A percentile compares a stretch with the other conserved stretches of the same genome.
Evolutionary conservation across 1,284 basidiomycete species (phyloP).

Genomic region (Cutaneotrichosporon sp.): DNA sequence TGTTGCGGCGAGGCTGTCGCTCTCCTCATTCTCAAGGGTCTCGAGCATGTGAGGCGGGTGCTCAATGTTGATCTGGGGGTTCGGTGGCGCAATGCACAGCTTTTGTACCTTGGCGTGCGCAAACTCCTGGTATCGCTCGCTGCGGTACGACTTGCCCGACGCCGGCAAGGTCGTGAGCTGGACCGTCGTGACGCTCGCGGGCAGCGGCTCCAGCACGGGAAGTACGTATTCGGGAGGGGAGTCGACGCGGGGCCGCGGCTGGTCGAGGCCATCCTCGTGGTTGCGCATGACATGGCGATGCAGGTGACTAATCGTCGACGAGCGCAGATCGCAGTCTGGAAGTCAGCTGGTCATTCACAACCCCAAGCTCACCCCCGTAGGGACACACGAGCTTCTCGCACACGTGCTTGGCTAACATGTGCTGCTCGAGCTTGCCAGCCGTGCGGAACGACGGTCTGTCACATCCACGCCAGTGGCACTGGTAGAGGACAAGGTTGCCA

Average conservation of each 20-base stretch:
- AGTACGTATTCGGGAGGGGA: slow-evolving; percentile 12
- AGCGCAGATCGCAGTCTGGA: slow-evolving; percentile 31
- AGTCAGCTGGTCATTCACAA: background rate
- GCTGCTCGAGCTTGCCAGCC: slow-evolving; percentile 30
- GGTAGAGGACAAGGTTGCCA: slow-evolving; percentile 15
- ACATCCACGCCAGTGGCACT: slow-evolving; percentile 40
- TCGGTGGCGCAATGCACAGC: slow-evolving; percentile 30
- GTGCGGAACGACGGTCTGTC: slow-evolving; percentile 36
- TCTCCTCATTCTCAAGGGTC: slow-evolving; percentile 1
- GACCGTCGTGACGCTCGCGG: slow-evolving; percentile 24
- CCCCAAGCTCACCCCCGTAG: slow-evolving; percentile 17
- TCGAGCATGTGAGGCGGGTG: slow-evolving; percentile 39
- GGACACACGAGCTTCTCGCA: slow-evolving; percentile 35
- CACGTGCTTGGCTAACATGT: slow-evolving; percentile 38
- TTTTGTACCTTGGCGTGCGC: slow-evolving; percentile 26
- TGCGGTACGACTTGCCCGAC: slow-evolving; percentile 18
- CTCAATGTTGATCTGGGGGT: slow-evolving; percentile 34
- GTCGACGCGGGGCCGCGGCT: slow-evolving; percentile 27
- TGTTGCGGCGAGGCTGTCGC: background rate
- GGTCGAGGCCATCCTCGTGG: slow-evolving; percentile 24
- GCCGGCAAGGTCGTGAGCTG: slow-evolving; percentile 33
- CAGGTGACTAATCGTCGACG: slow-evolving; percentile 35
- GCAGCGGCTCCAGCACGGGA: slow-evolving; percentile 13
- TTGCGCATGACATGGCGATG: slow-evolving; percentile 35
- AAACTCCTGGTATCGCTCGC: slow-evolving; percentile 19